A percentile compares a stretch with the other conserved stretches of the same genome.
phyloP scores from a whole-genome alignment of 2,329 filamentous ascomycete species.

The Penicillium nordicum region DNA sequence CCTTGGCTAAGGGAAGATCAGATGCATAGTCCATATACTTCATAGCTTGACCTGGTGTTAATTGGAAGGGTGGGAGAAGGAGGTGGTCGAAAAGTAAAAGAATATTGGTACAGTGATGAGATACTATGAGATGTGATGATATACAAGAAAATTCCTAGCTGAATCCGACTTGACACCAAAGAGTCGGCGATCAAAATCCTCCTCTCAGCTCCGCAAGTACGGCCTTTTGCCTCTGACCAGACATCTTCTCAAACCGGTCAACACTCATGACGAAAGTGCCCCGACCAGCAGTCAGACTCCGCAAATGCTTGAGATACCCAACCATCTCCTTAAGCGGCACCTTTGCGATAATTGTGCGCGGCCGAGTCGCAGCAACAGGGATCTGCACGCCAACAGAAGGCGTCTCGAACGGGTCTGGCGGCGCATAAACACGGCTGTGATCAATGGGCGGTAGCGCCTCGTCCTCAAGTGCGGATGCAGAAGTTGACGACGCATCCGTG shows the following conservation, averaged over 20 bases:
- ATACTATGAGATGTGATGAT: background rate
- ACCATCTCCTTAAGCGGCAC: slow-evolving; percentile 97
- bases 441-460: slow-evolving; percentile 56
- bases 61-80: background rate
- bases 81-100: background rate
- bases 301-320: slow-evolving; percentile 82
- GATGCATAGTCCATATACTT: background rate
- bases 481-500: slow-evolving; percentile 21
- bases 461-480: slow-evolving; percentile 20
- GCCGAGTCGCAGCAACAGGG: slow-evolving; percentile 40
- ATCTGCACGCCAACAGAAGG: slow-evolving; percentile 23
- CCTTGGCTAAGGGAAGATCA: background rate
- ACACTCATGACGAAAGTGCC: slow-evolving; percentile 73
- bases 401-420: slow-evolving; percentile 71
- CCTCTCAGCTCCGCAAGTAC: slow-evolving; percentile 49
- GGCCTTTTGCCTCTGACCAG: slow-evolving; percentile 56
- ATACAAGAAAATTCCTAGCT: background rate
- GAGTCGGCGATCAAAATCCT: slow-evolving; percentile 20
- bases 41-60: background rate
- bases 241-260: slow-evolving; percentile 68
- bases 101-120: slow-evolving; percentile 3
- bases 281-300: slow-evolving; percentile 82
- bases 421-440: slow-evolving; percentile 73
- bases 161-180: background rate
- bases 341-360: slow-evolving; percentile 70